phyloP scores from a whole-genome alignment of 768 basidiomycete genomes.

The Kwoniella bestiolae region DNA sequence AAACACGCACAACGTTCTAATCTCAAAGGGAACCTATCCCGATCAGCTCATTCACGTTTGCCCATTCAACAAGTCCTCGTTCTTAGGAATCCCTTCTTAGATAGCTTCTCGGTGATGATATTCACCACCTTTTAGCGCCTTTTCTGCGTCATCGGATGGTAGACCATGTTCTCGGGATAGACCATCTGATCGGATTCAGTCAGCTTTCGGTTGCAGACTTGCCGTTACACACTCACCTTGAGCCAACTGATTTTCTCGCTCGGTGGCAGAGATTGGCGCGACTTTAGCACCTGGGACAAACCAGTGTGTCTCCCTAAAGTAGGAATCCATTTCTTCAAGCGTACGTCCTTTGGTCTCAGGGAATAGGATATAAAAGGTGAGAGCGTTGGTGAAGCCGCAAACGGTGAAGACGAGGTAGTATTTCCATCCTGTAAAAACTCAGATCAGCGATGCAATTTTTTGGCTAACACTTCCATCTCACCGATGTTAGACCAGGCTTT shows the following conservation, averaged over 20 bases:
- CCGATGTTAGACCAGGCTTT: conserved; percentile 45
- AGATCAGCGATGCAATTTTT: conserved; percentile 11
- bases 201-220: too few relatives aligned
- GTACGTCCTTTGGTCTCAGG: conserved; percentile 48
- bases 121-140: background rate
- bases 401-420: conserved; percentile 54
- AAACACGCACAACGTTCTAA: too few relatives aligned
- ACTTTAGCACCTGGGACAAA: conserved; percentile 40
- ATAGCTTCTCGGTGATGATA: conserved; percentile 11
- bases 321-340: conserved; percentile 49
- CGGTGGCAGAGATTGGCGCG: conserved; percentile 7
- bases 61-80: too few relatives aligned
- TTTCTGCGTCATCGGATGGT: conserved; percentile 2
- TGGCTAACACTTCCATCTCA: background rate
- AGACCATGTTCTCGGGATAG: background rate
- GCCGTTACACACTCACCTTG: conserved; percentile 20
- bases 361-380: conserved; percentile 52
- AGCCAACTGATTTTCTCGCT: conserved; percentile 34
- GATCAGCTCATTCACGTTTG: too few relatives aligned
- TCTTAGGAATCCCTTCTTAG: too few relatives aligned
- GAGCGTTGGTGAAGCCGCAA: conserved; percentile 48
- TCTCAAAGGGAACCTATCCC: too few relatives aligned
- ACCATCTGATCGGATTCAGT: conserved; percentile 1
- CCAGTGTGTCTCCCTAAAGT: conserved; percentile 34
- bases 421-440: conserved; percentile 41